Percentiles rank a stretch among this genome's conserved stretches.
phyloP scores from a whole-genome alignment of 2,329 filamentous ascomycete genomes.

The Metarhizium sp. region DNA sequence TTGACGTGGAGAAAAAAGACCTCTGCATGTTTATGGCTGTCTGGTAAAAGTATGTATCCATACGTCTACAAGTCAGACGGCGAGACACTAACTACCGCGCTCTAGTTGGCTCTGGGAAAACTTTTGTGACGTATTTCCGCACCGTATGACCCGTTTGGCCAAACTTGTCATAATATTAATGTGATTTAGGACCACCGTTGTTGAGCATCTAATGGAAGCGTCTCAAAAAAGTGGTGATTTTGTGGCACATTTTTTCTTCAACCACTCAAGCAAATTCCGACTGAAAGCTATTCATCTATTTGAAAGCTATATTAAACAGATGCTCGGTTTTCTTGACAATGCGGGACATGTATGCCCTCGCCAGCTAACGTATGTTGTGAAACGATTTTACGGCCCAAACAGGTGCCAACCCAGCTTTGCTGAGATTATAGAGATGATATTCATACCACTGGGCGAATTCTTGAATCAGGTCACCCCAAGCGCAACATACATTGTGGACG shows the following conservation, averaged over 20 bases:
- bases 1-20: not conserved
- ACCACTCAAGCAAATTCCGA: not conserved
- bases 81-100: not conserved
- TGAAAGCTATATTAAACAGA: not conserved
- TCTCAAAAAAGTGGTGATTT: not conserved
- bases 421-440: not conserved
- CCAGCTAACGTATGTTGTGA: too few species aligned
- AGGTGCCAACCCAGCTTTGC: not conserved
- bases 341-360: not conserved
- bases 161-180: not conserved
- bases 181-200: not conserved
- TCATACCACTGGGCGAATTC: not conserved
- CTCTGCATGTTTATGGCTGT: not conserved
- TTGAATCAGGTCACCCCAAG: not conserved
- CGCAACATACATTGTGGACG: not conserved
- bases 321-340: not conserved
- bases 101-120: not conserved
- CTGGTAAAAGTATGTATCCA: not conserved
- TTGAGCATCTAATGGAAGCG: not conserved
- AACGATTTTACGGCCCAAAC: not conserved
- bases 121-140: not conserved
- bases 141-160: not conserved
- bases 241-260: slow-evolving; percentile 1
- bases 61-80: not conserved
- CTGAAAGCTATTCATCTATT: not conserved